phyloP scores from a whole-genome alignment of 169 alveolate genomes.

The Cytauxzoon felis region DNA sequence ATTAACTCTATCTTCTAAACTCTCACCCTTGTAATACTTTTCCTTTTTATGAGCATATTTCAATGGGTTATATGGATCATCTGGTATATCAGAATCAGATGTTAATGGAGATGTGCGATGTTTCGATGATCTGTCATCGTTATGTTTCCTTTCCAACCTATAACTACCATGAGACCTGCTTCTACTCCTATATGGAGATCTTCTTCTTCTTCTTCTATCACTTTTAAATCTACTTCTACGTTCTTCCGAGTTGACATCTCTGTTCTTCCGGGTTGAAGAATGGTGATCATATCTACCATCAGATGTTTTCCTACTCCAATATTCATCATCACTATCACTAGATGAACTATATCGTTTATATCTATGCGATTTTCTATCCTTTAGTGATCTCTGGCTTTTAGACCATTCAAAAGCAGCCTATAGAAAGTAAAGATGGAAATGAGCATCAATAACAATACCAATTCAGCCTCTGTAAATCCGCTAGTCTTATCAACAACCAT shows the following conservation, averaged over 20 bases:
- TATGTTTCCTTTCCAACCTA: background rate
- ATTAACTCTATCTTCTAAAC: background rate
- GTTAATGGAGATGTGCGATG: background rate
- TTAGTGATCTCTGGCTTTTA: background rate
- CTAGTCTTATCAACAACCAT: too few relatives aligned
- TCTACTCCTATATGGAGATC: background rate
- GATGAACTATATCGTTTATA: too few relatives aligned
- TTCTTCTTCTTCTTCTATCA: background rate
- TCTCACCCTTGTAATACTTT: background rate
- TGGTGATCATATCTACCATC: too few relatives aligned
- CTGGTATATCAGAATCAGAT: conserved; percentile 37
- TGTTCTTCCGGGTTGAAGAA: too few relatives aligned
- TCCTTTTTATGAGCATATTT: conserved; percentile 25
- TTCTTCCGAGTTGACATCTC: too few relatives aligned
- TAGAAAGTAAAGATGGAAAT: background rate
- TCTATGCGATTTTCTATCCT: conserved; percentile 1
- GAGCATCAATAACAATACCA: conserved; percentile 1
- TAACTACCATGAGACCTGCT: background rate
- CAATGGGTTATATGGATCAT: conserved; percentile 60
- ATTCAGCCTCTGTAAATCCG: conserved; percentile 40
- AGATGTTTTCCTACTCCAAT: too few relatives aligned
- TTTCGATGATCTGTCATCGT: background rate
- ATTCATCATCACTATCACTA: too few relatives aligned
- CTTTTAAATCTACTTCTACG: too few relatives aligned
- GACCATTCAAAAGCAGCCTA: conserved; percentile 63